Evolutionary conservation across 1,284 basidiomycete species (phyloP), one percentile per base, ranked within the genome.

Genomic region (Ceratobasidium sp.): DNA sequence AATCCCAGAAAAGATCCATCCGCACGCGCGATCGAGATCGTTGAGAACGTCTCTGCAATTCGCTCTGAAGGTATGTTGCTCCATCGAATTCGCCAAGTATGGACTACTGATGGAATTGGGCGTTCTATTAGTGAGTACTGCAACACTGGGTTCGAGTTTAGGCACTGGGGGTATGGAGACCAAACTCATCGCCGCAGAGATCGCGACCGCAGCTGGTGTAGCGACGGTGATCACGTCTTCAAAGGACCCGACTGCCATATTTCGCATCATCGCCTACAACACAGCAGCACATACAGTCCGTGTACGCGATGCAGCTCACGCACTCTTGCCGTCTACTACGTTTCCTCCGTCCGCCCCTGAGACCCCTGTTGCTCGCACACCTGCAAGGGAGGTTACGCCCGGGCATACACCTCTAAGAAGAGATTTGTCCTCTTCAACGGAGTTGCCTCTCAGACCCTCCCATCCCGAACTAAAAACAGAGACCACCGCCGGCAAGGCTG

Each of bases 141-240:
- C 87, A 1, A 98, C 95, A 0, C 83, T 96, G 4, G 97, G 96
- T 0, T 96, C 94, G 0, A 93, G 86, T 72, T 85, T 99, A 12
- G 97, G 96, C 0, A 99, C 97, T 1, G 97, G 96, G 0, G 97
- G 97, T 4, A 99, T 99, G 97, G 94, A 97, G 80, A 99, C 97
- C 5, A 99, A 99, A 77, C 87, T 99, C 71, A 97, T 99, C 72
- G 96, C 96, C 0, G 96, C 97, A 0, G 97, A 99, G 77, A 92
- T 99, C 15, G 96, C 96, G 0, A 97, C 93, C 0, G 95, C 90
- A 0, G 96, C 96, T 0, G 96, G 97, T 3, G 94, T 97, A n/a
- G 90, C 93, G 0, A 98, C 96, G 0, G 85, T 98, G 50, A 93
- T 99, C 74, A 87, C 89, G 56, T 91, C 92, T 35, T 93, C 92